Conservation (phyloP, 2,329 filamentous ascomycete species). For the Trichoderma koningii region DNA sequence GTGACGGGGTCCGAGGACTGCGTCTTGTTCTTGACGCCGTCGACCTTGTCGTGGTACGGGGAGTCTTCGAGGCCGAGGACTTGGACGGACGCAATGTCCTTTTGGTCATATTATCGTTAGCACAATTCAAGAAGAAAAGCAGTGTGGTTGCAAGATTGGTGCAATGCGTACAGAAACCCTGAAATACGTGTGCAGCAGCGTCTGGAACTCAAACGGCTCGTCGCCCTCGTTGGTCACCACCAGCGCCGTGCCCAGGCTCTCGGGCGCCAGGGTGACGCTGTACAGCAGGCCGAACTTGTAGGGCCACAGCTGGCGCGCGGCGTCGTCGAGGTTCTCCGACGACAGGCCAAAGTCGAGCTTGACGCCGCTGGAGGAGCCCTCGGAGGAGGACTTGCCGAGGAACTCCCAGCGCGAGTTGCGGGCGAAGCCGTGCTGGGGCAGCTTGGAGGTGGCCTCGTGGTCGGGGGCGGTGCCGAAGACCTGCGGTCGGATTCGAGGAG, state of each 20-base stretch:
- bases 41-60: slow-evolving; percentile 82
- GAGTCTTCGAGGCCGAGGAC: slow-evolving; percentile 77
- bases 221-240: slow-evolving; percentile 87
- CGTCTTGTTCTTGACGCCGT: slow-evolving; percentile 64
- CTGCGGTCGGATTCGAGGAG: slow-evolving; percentile 44
- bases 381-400: slow-evolving; percentile 73
- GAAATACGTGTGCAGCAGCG: slow-evolving; percentile 89
- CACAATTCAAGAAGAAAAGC: neutral
- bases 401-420: slow-evolving; percentile 91
- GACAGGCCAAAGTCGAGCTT: slow-evolving; percentile 96
- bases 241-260: slow-evolving; percentile 75
- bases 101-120: too few species aligned
- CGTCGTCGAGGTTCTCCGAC: slow-evolving; percentile 67
- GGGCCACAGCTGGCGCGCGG: slow-evolving; percentile 74
- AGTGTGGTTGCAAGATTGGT: neutral
- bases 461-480: slow-evolving; percentile 82
- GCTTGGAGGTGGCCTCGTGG: slow-evolving; percentile 72
- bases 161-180: slow-evolving; percentile 63
- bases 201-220: slow-evolving; percentile 85
- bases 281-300: slow-evolving; percentile 89
- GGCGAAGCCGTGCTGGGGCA: slow-evolving; percentile 94
- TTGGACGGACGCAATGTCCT: slow-evolving; percentile 73
- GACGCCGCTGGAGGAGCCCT: slow-evolving; percentile 62
- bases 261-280: slow-evolving; percentile 79
- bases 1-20: slow-evolving; percentile 63